phyloP scores from a whole-genome alignment of 2,329 filamentous ascomycete species.

The Cladobotryum mycophilum region DNA sequence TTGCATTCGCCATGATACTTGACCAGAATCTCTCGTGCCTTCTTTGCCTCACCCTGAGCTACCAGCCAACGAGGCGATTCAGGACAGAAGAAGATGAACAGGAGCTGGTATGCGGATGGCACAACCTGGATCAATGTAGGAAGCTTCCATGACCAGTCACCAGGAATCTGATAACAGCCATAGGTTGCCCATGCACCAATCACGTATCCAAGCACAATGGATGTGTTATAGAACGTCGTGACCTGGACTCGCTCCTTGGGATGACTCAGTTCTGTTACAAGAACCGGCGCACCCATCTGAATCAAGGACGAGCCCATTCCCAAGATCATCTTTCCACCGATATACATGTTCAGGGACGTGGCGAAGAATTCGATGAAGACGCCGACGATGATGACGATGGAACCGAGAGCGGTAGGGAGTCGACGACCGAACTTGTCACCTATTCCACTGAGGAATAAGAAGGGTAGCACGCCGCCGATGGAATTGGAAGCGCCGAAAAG shows the following conservation, averaged over 20 bases:
- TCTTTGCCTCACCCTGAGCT: constrained; percentile 41
- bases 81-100: constrained; percentile 45
- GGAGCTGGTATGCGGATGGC: constrained; percentile 36
- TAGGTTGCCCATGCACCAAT: constrained; percentile 33
- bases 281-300: constrained; percentile 36
- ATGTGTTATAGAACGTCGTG: constrained; percentile 35
- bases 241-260: constrained; percentile 34
- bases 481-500: constrained; percentile 34
- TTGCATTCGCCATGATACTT: constrained; percentile 47
- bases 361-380: constrained; percentile 31
- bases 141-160: constrained; percentile 44
- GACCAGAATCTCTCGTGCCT: constrained; percentile 44
- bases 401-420: constrained; percentile 29
- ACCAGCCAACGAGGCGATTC: constrained; percentile 56
- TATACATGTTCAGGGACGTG: constrained; percentile 30
- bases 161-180: constrained; percentile 22
- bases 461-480: constrained; percentile 35
- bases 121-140: constrained; percentile 47
- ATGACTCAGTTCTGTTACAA: constrained; percentile 37
- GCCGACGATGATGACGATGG: constrained; percentile 32
- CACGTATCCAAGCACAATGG: constrained; percentile 34
- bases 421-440: constrained; percentile 30
- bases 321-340: constrained; percentile 32
- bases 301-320: constrained; percentile 32
- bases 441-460: constrained; percentile 31